Evolutionary conservation across 257 asterid genomes (phyloP).

Genomic region (Salvia splendens): DNA sequence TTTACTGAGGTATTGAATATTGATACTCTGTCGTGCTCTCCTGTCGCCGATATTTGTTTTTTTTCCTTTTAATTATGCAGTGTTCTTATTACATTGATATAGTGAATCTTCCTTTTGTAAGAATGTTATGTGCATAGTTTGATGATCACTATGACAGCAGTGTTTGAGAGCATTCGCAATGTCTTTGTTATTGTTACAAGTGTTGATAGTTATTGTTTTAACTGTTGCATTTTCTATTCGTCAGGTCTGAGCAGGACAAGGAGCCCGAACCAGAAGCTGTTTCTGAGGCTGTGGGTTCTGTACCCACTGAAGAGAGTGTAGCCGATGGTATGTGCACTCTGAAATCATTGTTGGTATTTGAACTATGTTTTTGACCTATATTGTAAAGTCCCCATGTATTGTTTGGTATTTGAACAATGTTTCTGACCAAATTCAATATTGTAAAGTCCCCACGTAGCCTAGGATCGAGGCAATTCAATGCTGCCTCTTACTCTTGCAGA

Average conservation of each 20-base stretch:
- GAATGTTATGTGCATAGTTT: not conserved
- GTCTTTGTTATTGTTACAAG: not conserved
- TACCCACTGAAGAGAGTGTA: slow-evolving; percentile 71
- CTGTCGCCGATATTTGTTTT: not conserved
- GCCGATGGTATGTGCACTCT: slow-evolving; percentile 61
- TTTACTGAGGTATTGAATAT: no score
- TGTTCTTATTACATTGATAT: slow-evolving; percentile 3
- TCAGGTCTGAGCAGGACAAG: slow-evolving; percentile 98
- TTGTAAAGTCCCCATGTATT: no score
- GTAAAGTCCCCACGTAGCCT: not conserved
- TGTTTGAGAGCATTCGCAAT: not conserved
- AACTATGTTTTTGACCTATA: slow-evolving; percentile 6
- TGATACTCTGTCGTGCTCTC: not conserved
- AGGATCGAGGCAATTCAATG: not conserved
- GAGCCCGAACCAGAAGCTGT: slow-evolving; percentile 85
- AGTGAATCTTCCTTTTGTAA: not conserved
- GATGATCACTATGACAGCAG: not conserved
- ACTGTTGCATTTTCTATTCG: slow-evolving; percentile 21
- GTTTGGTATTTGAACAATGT: no score
- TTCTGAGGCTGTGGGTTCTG: slow-evolving; percentile 60
- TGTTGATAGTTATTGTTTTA: not conserved
- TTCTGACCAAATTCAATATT: not conserved
- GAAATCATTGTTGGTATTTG: slow-evolving; percentile 13
- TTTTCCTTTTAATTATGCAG: not conserved
- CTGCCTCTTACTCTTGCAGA: not conserved